Base-by-base conservation (phyloP, 2,329 filamentous ascomycete species). In the Exophiala mesophila region DNA sequence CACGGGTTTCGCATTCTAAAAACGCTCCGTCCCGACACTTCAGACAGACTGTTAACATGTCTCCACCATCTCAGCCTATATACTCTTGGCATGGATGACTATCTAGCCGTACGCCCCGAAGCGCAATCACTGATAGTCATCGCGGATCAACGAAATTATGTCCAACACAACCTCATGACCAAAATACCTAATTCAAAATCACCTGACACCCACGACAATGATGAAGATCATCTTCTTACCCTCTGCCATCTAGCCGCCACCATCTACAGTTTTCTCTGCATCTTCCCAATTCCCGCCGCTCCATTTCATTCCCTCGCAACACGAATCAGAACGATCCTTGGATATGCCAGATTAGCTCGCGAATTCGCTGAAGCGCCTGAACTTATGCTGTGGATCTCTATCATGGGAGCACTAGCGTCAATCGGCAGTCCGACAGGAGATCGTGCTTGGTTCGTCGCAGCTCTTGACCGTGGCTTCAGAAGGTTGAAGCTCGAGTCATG, bases 321-420 rank as follows among this genome's bases (percentile, higher is more conserved):
- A 16, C 18, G 30, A 41, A 35, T 31, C 33, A 31, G 20, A 17
- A 35, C 20, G 12, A 39, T 16, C 39, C 36, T 13, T n/a, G 19
- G 16, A 21, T 33, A 5, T 28, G 34, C 19, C 13, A 28, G 12
- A 23, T 16, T 15, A 26, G n/a, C 7, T 12, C 23, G 12, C 6
- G 23, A 26, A 32, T 46, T 39, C 39, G 18, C 35, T 18, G 21
- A 29, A 19, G 21, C 26, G n/a, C 13, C 39, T 6, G 50, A 50
- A 19, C 45, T 57, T 13, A 46, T 66, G 2, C 37, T 66, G 7
- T 68, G 65, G 65, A 50, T 62, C 5, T 45, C 65, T 5, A 54
- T 56, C 1, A 52, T 68, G 4, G 64, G 63, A 3, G 63, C 61
- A 4, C 64, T 68, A 16, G 61, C 64, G 1, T 58, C 64, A 1